A percentile compares a stretch with the other conserved stretches of the same genome.
Conservation (phyloP, 495 filamentous ascomycete species). For the Parathielavia hyrcaniae region DNA sequence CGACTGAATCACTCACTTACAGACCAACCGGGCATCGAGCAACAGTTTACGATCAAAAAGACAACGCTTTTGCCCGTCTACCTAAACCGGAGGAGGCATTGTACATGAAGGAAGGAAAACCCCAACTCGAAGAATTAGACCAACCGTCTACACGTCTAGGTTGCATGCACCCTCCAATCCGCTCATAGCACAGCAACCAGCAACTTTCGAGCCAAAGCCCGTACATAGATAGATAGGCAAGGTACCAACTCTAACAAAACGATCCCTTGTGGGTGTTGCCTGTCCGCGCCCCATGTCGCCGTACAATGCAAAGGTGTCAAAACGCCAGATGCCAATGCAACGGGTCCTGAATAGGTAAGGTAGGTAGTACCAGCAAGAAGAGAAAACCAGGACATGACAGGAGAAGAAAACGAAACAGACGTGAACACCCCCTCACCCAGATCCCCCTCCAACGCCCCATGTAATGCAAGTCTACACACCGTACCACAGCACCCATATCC, state of each 20-base stretch:
- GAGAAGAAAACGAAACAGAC: not conserved
- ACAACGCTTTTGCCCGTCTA: not conserved
- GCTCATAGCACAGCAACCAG: not conserved
- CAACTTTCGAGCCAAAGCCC: not conserved
- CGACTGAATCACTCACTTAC: not conserved
- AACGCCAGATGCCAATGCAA: conserved; percentile 1
- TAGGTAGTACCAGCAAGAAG: not conserved
- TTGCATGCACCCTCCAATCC: not conserved
- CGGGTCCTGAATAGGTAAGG: not conserved
- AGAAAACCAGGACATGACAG: not conserved
- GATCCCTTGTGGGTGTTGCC: not conserved
- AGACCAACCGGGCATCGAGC: not conserved
- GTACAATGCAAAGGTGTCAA: not conserved
- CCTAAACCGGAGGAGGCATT: not conserved
- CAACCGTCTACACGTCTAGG: not conserved
- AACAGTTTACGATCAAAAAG: not conserved
- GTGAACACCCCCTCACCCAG: too few relatives aligned
- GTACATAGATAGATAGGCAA: too few relatives aligned
- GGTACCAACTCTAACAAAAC: not conserved
- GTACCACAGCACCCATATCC: not conserved
- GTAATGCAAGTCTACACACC: conserved; percentile 3
- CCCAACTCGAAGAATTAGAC: not conserved
- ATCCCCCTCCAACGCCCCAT: conserved; percentile 11
- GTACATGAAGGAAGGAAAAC: too few relatives aligned
- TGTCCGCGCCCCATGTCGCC: conserved; percentile 4